phyloP scores from a whole-genome alignment of 2,329 filamentous ascomycete genomes.

The Helminthosporium solani region DNA sequence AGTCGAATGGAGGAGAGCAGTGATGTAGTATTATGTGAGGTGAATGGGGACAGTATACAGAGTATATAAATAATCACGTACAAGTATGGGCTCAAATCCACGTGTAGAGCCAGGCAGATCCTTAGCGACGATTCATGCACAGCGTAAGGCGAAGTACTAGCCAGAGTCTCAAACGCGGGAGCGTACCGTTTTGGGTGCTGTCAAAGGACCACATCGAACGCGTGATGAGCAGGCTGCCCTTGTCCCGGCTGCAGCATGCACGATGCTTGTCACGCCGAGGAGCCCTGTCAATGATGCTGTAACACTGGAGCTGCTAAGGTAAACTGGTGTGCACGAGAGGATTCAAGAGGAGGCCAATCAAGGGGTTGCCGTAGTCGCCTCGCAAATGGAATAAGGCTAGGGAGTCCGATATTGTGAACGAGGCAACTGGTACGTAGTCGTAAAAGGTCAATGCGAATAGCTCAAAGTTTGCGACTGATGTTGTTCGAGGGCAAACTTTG shows the following conservation, averaged over 20 bases:
- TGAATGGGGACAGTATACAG: conserved; percentile 32
- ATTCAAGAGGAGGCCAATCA: conserved; percentile 24
- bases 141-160: conserved; percentile 36
- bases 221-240: conserved; percentile 18
- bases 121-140: conserved; percentile 38
- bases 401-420: conserved; percentile 21
- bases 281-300: conserved; percentile 30
- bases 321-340: conserved; percentile 6
- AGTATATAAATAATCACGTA: conserved; percentile 29
- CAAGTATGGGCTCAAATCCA: conserved; percentile 35
- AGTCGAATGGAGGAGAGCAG: conserved; percentile 12
- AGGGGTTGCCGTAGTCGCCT: conserved; percentile 16
- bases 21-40: conserved; percentile 13
- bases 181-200: conserved; percentile 42
- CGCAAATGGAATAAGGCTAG: conserved; percentile 23
- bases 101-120: conserved; percentile 38
- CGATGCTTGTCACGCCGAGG: conserved; percentile 8
- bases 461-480: conserved; percentile 41
- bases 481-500: conserved; percentile 41
- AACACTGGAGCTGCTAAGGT: conserved; percentile 16
- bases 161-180: conserved; percentile 43
- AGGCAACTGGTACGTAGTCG: conserved; percentile 15
- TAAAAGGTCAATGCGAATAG: conserved; percentile 30
- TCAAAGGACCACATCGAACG: conserved; percentile 30
- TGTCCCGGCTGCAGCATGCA: conserved; percentile 1